Percentiles rank a stretch among this genome's conserved stretches.
Evolutionary conservation across 2,329 filamentous ascomycete species (phyloP).

Genomic region (Lojkania enalia): DNA sequence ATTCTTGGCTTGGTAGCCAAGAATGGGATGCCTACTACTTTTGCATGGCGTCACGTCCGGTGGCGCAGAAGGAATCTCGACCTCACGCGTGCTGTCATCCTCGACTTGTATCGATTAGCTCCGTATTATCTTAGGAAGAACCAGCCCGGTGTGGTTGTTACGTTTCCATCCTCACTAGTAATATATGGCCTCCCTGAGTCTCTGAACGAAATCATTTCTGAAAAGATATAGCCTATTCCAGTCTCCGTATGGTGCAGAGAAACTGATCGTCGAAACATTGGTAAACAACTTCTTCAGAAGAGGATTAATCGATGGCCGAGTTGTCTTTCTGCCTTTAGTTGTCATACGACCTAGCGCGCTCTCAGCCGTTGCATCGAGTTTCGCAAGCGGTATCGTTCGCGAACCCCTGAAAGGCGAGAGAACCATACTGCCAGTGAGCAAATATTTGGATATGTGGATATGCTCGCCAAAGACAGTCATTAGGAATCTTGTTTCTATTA

Average conservation of each 20-base stretch:
- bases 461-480: constrained; percentile 58
- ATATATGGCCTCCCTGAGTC: constrained; percentile 58
- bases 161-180: constrained; percentile 62
- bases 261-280: constrained; percentile 61
- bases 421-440: constrained; percentile 51
- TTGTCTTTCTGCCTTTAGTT: constrained; percentile 62
- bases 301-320: constrained; percentile 59
- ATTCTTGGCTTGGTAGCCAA: constrained; percentile 3
- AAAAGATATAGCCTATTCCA: constrained; percentile 57
- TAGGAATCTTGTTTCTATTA: constrained; percentile 55
- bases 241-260: constrained; percentile 63
- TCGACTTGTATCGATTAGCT: constrained; percentile 57
- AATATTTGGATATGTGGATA: constrained; percentile 57
- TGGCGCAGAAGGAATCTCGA: constrained; percentile 61
- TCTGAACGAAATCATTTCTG: constrained; percentile 29
- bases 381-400: constrained; percentile 64
- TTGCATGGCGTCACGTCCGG: constrained; percentile 69
- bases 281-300: constrained; percentile 63
- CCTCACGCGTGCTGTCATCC: constrained; percentile 60
- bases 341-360: constrained; percentile 61
- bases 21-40: constrained; percentile 46
- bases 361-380: constrained; percentile 60
- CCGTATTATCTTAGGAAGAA: constrained; percentile 53
- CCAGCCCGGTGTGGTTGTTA: constrained; percentile 56
- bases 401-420: constrained; percentile 61